phyloP scores from a whole-genome alignment of 768 basidiomycete genomes.

The Kwoniella mangroviensis region DNA sequence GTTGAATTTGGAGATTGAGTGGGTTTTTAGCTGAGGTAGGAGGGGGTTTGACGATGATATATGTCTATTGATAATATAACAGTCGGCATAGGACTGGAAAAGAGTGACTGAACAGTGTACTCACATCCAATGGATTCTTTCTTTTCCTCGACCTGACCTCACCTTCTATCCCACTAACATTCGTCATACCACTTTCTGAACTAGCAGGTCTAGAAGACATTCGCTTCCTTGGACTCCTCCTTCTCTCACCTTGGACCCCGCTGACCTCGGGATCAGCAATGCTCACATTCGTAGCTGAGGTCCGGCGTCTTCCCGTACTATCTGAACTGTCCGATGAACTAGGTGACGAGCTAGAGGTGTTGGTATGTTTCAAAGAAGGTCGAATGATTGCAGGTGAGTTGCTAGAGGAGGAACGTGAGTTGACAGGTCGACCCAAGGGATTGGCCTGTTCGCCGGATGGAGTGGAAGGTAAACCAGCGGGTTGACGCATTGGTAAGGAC shows the following conservation, averaged over 20 bases:
- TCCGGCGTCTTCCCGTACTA: slow-evolving; percentile 17
- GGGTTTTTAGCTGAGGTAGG: slow-evolving; percentile 83
- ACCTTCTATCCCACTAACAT: slow-evolving; percentile 15
- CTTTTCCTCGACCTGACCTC: slow-evolving; percentile 11
- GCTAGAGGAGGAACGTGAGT: background rate
- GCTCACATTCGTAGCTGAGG: slow-evolving; percentile 20
- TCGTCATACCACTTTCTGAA: slow-evolving; percentile 17
- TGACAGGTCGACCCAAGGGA: slow-evolving; percentile 2
- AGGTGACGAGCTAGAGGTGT: slow-evolving; percentile 14
- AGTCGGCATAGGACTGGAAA: background rate
- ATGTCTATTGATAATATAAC: slow-evolving; percentile 66
- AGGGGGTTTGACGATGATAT: slow-evolving; percentile 89
- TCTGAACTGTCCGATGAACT: slow-evolving; percentile 32
- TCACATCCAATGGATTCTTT: slow-evolving; percentile 33
- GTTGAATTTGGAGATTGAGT: slow-evolving; percentile 87
- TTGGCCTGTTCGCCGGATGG: background rate
- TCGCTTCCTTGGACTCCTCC: slow-evolving; percentile 11
- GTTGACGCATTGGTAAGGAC: slow-evolving; percentile 10
- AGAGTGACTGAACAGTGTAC: background rate
- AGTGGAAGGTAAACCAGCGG: background rate
- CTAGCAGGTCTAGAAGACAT: slow-evolving; percentile 20
- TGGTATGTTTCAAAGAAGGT: slow-evolving; percentile 23
- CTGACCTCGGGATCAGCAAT: slow-evolving; percentile 26
- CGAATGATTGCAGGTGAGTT: slow-evolving; percentile 10
- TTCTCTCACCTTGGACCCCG: slow-evolving; percentile 2